A percentile compares a stretch with the other conserved stretches of the same genome.
These are phyloP conservation scores for Xylaria flabelliformis DNA, from an alignment of 495 filamentous ascomycete genomes.

Conservation along the genomic window DNA sequence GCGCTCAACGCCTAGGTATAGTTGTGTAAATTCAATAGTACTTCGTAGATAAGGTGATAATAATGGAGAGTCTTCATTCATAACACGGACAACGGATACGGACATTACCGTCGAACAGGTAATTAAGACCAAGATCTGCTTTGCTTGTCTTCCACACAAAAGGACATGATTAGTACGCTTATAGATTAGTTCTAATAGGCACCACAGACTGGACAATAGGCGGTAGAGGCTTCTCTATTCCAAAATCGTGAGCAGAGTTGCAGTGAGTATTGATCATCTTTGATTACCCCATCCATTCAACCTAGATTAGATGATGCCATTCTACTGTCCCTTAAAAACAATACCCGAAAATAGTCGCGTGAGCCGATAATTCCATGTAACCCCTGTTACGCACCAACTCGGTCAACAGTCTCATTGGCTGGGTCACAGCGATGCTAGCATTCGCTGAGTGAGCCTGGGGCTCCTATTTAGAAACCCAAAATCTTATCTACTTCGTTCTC, in stretches of 20 bases:
- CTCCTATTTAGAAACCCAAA: neutral
- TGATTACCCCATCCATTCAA: neutral
- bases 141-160: constrained; percentile 1
- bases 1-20: neutral
- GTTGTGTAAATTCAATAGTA: neutral
- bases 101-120: constrained; percentile 13
- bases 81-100: neutral
- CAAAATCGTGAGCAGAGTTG: neutral
- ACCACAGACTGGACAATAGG: neutral
- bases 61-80: neutral
- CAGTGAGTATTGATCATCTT: neutral
- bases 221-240: neutral
- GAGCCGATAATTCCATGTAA: neutral
- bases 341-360: neutral
- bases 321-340: neutral
- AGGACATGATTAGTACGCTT: neutral
- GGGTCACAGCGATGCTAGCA: neutral
- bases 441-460: neutral
- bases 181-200: neutral
- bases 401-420: neutral
- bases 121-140: neutral
- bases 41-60: neutral
- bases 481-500: neutral
- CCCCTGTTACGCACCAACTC: constrained; percentile 5
- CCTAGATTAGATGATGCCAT: neutral